Evolutionary conservation across 139 green algal genomes (phyloP), one percentile per base, ranked within the genome.

Genomic region (Trebouxia sp.): DNA sequence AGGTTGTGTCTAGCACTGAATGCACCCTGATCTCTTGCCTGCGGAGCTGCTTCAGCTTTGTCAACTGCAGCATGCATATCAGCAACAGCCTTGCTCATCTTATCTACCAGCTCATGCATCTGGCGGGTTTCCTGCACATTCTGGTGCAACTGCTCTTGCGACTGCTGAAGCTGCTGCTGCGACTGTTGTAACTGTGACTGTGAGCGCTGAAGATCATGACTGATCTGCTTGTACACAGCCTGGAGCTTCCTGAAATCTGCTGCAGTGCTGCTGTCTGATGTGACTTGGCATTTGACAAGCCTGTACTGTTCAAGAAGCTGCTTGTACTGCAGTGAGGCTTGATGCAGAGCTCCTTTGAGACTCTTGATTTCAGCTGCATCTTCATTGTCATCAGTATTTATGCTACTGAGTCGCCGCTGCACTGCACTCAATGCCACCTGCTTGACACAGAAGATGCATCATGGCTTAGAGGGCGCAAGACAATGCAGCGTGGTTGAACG

Each of bases 81-180:
- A 9, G 11, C 10, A 9, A 43, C 62, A 28, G 62, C 32, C 20
- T 72, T 45, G 35, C 62, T 43, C 32, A 72, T 32, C 62, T 72
- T 72, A 12, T 30, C 35, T 14, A 72, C 11, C 62, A 45, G 32
- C 32, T 45, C 14, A 12, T 72, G 62, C 62, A 72, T n/a, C 12
- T 72, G 42, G 32, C 28, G 12, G 28, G 32, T 72, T 22, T 72
- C 62, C 35, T 43, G 62, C 3, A 72, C 24, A 24, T 72, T 28
- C 35, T 45, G 62, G 5, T 45, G 32, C 62, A 72, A 15, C 35
- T 72, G 35, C 35, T 45, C 62, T 24, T 72, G 62, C 24, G 62
- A 72, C 35, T 45, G 62, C 62, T 30, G 62, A 32, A 72, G 35
- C 32, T 72, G 62, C 62, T 45, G 62, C 62, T 69, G 58, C 24